phyloP scores from a whole-genome alignment of 768 basidiomycete genomes.

The Suillus fuscotomentosus region DNA sequence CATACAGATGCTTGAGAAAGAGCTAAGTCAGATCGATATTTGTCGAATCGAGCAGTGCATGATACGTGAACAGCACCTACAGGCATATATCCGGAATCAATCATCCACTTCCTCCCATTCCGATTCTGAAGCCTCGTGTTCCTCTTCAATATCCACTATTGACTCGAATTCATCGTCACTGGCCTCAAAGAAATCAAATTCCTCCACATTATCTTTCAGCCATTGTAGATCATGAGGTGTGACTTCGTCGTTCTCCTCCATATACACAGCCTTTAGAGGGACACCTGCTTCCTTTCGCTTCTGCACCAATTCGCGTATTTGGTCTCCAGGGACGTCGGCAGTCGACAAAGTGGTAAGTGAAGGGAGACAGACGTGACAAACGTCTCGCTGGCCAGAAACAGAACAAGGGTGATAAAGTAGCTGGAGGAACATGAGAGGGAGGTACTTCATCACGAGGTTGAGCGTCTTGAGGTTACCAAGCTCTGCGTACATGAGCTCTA shows the following conservation, averaged over 20 bases:
- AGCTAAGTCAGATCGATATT: neutral
- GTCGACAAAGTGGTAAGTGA: conserved; percentile 48
- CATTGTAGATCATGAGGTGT: conserved; percentile 43
- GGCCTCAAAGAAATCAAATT: conserved; percentile 56
- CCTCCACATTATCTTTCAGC: conserved; percentile 49
- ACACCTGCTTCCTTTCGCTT: conserved; percentile 39
- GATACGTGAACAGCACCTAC: neutral
- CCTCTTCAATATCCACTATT: conserved; percentile 25
- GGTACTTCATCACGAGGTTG: conserved; percentile 35
- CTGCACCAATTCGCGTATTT: conserved; percentile 46
- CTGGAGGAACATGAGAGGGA: conserved; percentile 28
- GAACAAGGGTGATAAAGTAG: conserved; percentile 11
- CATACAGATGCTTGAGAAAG: neutral
- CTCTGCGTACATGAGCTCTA: conserved; percentile 43
- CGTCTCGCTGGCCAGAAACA: neutral
- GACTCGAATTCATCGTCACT: conserved; percentile 43
- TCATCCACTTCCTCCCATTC: conserved; percentile 8
- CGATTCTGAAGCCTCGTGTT: conserved; percentile 2
- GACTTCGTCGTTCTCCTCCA: conserved; percentile 47
- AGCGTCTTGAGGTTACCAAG: conserved; percentile 47
- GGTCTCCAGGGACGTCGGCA: conserved; percentile 38
- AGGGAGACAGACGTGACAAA: conserved; percentile 40
- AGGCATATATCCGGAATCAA: neutral
- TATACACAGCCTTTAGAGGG: conserved; percentile 44
- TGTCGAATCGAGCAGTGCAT: neutral